phyloP scores from a whole-genome alignment of 495 filamentous ascomycete genomes.

The Diplogelasinospora grovesii region DNA sequence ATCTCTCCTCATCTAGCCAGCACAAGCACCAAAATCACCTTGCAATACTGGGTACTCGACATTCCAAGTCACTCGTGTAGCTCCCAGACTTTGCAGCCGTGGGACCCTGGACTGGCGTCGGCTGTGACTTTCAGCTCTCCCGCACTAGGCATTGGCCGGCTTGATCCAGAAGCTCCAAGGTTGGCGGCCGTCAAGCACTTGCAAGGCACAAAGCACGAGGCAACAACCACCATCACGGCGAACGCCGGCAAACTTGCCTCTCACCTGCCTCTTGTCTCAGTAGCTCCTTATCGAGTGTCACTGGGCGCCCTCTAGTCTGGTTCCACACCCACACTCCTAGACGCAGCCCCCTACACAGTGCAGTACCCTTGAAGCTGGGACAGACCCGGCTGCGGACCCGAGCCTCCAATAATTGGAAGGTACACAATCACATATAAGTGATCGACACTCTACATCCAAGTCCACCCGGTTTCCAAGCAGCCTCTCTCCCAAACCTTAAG shows the following conservation, averaged over 20 bases:
- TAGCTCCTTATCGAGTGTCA: too few species aligned
- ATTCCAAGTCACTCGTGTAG: too few species aligned
- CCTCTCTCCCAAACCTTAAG: too few species aligned
- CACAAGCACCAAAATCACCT: too few species aligned
- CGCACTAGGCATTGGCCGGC: slow-evolving; percentile 22
- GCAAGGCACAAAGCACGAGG: slow-evolving; percentile 8
- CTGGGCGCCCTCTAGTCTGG: too few species aligned
- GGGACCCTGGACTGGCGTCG: slow-evolving; percentile 7
- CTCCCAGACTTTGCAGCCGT: too few species aligned
- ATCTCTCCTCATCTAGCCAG: too few species aligned
- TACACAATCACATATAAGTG: slow-evolving; percentile 11
- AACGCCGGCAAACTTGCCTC: not conserved
- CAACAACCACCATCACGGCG: slow-evolving; percentile 1
- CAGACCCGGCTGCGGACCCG: slow-evolving; percentile 16
- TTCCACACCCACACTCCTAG: not conserved
- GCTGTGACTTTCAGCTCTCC: slow-evolving; percentile 27
- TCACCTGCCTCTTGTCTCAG: not conserved
- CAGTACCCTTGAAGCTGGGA: slow-evolving; percentile 6
- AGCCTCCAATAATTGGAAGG: slow-evolving; percentile 18
- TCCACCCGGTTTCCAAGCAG: too few species aligned
- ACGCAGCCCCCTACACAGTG: too few species aligned
- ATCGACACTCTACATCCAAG: slow-evolving; percentile 4
- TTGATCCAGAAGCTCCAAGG: slow-evolving; percentile 19
- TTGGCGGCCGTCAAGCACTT: slow-evolving; percentile 9
- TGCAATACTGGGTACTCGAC: too few species aligned